A percentile compares a stretch with the other conserved stretches of the same genome.
These are phyloP conservation scores for Cucumis melo DNA, from an alignment of 306 rosid species.

Conservation along the genomic window DNA sequence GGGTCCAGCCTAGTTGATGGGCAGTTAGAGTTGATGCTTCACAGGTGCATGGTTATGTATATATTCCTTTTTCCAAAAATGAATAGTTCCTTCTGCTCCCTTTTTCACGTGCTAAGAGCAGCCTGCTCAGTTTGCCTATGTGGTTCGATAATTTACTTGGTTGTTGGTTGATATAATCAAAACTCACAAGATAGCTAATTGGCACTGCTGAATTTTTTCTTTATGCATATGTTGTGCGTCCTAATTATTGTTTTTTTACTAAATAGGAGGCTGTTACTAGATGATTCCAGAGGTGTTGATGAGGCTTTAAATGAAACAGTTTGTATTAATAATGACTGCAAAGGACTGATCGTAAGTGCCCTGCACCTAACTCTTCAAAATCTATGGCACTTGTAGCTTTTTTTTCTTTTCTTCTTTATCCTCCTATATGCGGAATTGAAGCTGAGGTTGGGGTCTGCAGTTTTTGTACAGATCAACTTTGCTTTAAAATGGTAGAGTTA, in stretches of 20 bases:
- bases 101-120: background rate
- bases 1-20: constrained; percentile 36
- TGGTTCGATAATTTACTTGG: background rate
- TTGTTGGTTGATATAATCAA: background rate
- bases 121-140: background rate
- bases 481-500: background rate
- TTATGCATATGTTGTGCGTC: background rate
- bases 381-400: background rate
- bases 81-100: background rate
- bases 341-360: constrained; percentile 62
- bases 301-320: constrained; percentile 86
- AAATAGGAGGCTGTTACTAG: constrained; percentile 61
- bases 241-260: background rate
- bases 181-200: background rate
- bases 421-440: background rate
- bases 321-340: constrained; percentile 45
- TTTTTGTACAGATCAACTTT: background rate
- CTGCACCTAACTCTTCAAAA: background rate
- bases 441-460: background rate
- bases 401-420: background rate
- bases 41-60: constrained; percentile 20
- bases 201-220: background rate
- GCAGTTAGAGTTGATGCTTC: constrained; percentile 44
- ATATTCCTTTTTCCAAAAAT: background rate
- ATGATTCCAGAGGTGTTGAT: constrained; percentile 77